Base-by-base conservation (phyloP, 2,329 filamentous ascomycete species). In the Apiospora sp. region DNA sequence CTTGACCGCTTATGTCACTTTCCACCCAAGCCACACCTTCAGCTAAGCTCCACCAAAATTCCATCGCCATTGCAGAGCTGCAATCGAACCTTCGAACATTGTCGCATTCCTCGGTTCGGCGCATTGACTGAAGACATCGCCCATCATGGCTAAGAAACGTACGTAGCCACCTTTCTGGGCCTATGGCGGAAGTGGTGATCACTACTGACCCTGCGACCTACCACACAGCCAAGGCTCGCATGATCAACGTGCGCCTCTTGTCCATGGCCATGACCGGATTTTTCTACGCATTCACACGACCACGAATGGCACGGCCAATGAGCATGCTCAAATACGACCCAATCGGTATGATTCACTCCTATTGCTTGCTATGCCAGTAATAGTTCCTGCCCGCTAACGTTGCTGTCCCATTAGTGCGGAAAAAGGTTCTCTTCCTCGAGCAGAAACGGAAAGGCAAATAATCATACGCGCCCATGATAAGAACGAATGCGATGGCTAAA, bases 261-360 rank as follows among this genome's bases (percentile, higher is more conserved):
- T 98, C 95, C 75, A 99, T 99, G 96, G 96, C 96, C 82, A 92
- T 98, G 92, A 99, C 96, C 37, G 96, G 96, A 80, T 99, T 95
- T 89, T 99, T 96, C 88, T 95, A 96, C 84, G 97, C 94, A 71
- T 91, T 97, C 83, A 89, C 92, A 78, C 92, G 97, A 73, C 95
- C 95, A 16, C 92, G 96, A 77, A 89, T 90, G 43, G 89, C 95
- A 75, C 88, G 92, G 64, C 95, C 97, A 72, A 90, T 99, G 85
- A 97, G 95, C 86, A 96, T 99, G 94, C 87, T 99, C 79, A 99
- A 99, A 87, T 99, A 99, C 85, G 96, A 99, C 82, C 96, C 96
- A 58, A 95, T 99, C 76, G 92, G 94, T 97, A 91, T 76, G 34
- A n/a, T n/a, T 12, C 8, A n/a, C 5, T 12, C 10, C 34, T 37